These are phyloP conservation scores for Cutaneotrichosporon arboriforme DNA, from an alignment of 1,284 basidiomycete genomes.

Conservation along the genomic window DNA sequence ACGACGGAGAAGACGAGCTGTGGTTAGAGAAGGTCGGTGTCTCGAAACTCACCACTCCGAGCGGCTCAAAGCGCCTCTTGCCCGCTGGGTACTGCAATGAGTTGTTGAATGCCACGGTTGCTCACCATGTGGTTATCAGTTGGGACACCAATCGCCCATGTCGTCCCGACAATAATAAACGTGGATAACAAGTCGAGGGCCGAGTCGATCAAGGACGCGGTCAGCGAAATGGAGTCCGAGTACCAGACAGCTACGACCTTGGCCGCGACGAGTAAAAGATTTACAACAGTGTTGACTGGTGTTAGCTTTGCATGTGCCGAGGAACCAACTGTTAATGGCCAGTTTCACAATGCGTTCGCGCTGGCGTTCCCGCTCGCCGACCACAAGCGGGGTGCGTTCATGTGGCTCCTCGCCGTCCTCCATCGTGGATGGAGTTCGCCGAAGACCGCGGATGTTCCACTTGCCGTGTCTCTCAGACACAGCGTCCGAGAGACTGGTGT, in stretches of 20 bases:
- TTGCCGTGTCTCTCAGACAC: neutral
- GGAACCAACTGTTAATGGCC: slow-evolving; percentile 38
- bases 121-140: slow-evolving; percentile 33
- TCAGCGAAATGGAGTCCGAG: slow-evolving; percentile 55
- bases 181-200: slow-evolving; percentile 55
- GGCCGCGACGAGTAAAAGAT: slow-evolving; percentile 51
- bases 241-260: slow-evolving; percentile 54
- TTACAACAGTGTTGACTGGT: slow-evolving; percentile 49
- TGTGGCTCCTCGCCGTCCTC: slow-evolving; percentile 9
- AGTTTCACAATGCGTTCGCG: slow-evolving; percentile 37
- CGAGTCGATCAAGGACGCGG: slow-evolving; percentile 54
- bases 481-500: neutral
- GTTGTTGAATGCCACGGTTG: neutral
- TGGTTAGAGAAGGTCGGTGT: slow-evolving; percentile 16
- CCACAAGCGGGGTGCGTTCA: slow-evolving; percentile 28
- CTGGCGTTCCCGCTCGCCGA: slow-evolving; percentile 27
- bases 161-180: slow-evolving; percentile 48
- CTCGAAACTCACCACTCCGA: slow-evolving; percentile 45
- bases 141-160: slow-evolving; percentile 45
- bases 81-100: slow-evolving; percentile 51
- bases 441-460: no score
- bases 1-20: slow-evolving; percentile 54
- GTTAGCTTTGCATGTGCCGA: neutral
- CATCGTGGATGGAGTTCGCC: neutral
- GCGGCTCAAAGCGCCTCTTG: slow-evolving; percentile 52